Evolutionary conservation across 2,329 filamentous ascomycete genomes (phyloP).

Genomic region (Ilyonectria robusta): DNA sequence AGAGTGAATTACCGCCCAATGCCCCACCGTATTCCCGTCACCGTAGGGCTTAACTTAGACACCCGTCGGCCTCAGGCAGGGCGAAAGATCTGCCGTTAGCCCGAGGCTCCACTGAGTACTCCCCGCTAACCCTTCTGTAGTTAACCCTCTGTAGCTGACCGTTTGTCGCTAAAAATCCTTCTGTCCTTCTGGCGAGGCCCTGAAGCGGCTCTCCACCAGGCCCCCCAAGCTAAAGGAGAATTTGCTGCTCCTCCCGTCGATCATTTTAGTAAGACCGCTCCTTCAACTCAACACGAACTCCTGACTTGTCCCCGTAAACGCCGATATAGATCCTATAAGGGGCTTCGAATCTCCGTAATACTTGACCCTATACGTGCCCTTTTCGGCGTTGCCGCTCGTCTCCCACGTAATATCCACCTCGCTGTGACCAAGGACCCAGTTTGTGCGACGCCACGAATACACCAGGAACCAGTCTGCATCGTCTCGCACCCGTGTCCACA

Average conservation of each 20-base stretch:
- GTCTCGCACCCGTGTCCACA: constrained; percentile 77
- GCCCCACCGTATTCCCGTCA: not conserved
- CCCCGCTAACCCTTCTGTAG: not conserved
- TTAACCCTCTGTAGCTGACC: too few relatives aligned
- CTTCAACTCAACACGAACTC: constrained; percentile 27
- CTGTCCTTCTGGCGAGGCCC: too few relatives aligned
- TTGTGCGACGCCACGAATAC: constrained; percentile 83
- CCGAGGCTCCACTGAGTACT: not conserved
- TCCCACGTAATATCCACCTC: constrained; percentile 88
- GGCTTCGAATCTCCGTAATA: constrained; percentile 89
- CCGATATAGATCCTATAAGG: constrained; percentile 18
- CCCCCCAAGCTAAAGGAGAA: too few relatives aligned
- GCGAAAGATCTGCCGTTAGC: not conserved
- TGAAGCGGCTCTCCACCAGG: too few relatives aligned
- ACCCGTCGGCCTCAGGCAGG: not conserved
- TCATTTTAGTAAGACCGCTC: not conserved
- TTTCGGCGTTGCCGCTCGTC: constrained; percentile 60
- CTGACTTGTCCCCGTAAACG: constrained; percentile 23
- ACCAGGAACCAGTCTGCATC: constrained; percentile 89
- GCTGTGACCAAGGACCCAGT: constrained; percentile 79
- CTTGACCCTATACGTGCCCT: constrained; percentile 81
- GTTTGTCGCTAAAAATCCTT: too few relatives aligned
- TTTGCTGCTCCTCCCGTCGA: too few relatives aligned
- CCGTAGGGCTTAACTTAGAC: not conserved
- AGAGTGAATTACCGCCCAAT: not conserved